These are phyloP conservation scores for Penicillium decumbens DNA, from an alignment of 2,329 filamentous ascomycete genomes.

Conservation along the genomic window DNA sequence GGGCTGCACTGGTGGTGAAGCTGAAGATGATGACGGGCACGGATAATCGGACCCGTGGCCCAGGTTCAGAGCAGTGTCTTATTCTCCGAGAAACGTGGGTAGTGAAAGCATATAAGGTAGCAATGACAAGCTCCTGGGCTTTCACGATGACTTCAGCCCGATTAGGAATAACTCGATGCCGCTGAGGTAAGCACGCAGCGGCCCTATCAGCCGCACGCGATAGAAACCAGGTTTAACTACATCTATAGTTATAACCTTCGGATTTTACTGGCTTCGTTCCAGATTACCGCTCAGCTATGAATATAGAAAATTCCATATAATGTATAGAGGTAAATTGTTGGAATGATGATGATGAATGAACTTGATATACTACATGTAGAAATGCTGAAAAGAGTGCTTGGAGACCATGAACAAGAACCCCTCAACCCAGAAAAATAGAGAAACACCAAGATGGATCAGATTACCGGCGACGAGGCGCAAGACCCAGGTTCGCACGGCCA, in stretches of 20 bases:
- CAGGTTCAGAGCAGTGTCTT: not conserved
- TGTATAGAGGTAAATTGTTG: not conserved
- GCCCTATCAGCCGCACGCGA: constrained; percentile 9
- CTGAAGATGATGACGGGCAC: constrained; percentile 9
- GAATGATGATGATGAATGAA: constrained; percentile 1
- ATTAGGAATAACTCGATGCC: constrained; percentile 9
- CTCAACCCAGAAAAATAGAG: constrained; percentile 8
- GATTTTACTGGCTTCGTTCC: not conserved
- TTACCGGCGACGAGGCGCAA: constrained; percentile 27
- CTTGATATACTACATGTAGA: constrained; percentile 20
- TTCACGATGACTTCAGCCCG: constrained; percentile 14
- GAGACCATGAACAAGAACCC: constrained; percentile 9
- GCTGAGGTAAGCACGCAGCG: constrained; percentile 14
- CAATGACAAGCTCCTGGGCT: not conserved
- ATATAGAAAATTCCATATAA: not conserved
- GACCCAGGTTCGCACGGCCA: constrained; percentile 65
- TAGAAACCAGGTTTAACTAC: constrained; percentile 1
- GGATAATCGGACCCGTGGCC: constrained; percentile 1
- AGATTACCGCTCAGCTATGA: not conserved
- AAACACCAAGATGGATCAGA: not conserved
- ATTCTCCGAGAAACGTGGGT: constrained; percentile 7
- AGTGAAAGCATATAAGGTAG: not conserved
- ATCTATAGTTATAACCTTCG: not conserved
- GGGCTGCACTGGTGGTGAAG: constrained; percentile 22
- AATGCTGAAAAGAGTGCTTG: constrained; percentile 18